Base-by-base conservation (phyloP, 306 rosid species). In the Glycyrrhiza uralensis region DNA sequence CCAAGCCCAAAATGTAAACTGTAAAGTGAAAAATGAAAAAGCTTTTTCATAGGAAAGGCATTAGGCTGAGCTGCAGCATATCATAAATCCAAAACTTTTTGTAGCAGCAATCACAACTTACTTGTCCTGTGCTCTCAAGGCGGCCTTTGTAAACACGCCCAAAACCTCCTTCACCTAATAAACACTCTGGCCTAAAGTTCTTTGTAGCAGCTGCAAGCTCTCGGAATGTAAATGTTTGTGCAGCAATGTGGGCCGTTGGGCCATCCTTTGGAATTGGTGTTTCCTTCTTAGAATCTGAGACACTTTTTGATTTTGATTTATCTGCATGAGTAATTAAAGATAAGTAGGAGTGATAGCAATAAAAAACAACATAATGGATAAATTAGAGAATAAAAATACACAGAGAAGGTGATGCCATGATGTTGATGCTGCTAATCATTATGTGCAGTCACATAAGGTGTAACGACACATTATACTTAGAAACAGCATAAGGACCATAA, bases 131-230 rank as follows among this genome's bases (percentile, higher is more conserved):
- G 86, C 87, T 89, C 81, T 95, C 99, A 69, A 95, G 85, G 62
- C 78, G 96, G 42, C 99, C 99, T 81, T 95, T 95, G 72, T 95
- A 95, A 64, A 95, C 99, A 18, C 78, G 94, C 9, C 99, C 99
- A 72, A 95, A 95, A 15, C 99, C 99, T 60, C 99, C 99, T 86
- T 91, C 99, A 0, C 99, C 99, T 57, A 95, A 51, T 47, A 95
- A 85, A 78, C 87, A 84, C 81, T 95, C 99, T 26, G 87, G 89
- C 83, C 86, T 84, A 64, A 95, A 95, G 74, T 95, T 91, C 86
- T 81, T 89, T 17, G 99, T 95, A 29, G 99, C 99, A 44, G 96
- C 87, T 41, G 97, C 99, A 35, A 95, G 97, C 84, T 95, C 99
- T 47, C 96, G 88, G 78, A 95, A 95, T 22, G 97, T 89, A 82